Percentiles rank a stretch among this genome's conserved stretches.
phyloP scores from a whole-genome alignment of 495 filamentous ascomycete genomes.

The Cetradonia linearis region DNA sequence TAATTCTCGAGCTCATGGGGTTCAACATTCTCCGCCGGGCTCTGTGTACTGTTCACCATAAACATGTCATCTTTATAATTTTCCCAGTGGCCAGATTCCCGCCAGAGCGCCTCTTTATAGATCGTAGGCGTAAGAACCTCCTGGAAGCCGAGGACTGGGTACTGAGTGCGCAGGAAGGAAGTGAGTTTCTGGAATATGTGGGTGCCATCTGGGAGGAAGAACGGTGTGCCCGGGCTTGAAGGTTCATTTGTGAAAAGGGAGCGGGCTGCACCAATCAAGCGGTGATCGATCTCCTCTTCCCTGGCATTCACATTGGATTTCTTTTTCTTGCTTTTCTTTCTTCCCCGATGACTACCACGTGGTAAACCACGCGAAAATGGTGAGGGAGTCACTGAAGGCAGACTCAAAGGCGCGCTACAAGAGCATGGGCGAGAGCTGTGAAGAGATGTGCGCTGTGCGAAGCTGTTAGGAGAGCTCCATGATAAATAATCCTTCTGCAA shows the following conservation, averaged over 20 bases:
- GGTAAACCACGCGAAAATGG: too few relatives aligned
- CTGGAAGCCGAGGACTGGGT: constrained; percentile 76
- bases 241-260: constrained; percentile 68
- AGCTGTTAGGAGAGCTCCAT: not conserved
- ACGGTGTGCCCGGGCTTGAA: constrained; percentile 78
- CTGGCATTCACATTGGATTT: not conserved
- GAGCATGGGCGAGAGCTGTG: not conserved
- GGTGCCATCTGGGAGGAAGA: constrained; percentile 79
- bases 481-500: constrained; percentile 10
- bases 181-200: constrained; percentile 80
- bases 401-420: constrained; percentile 1
- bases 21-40: constrained; percentile 34
- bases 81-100: constrained; percentile 80
- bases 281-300: constrained; percentile 45
- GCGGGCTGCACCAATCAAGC: constrained; percentile 57
- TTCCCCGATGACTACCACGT: too few relatives aligned
- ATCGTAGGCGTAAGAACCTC: constrained; percentile 91
- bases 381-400: not conserved
- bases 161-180: constrained; percentile 76
- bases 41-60: constrained; percentile 56
- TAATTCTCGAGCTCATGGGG: constrained; percentile 63
- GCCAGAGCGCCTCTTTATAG: constrained; percentile 86
- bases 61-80: constrained; percentile 97
- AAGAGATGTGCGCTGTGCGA: not conserved
- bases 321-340: not conserved